Evolutionary conservation across 352 stramenopile genomes (phyloP).

Genomic region (Phytophthora pistaciae): DNA sequence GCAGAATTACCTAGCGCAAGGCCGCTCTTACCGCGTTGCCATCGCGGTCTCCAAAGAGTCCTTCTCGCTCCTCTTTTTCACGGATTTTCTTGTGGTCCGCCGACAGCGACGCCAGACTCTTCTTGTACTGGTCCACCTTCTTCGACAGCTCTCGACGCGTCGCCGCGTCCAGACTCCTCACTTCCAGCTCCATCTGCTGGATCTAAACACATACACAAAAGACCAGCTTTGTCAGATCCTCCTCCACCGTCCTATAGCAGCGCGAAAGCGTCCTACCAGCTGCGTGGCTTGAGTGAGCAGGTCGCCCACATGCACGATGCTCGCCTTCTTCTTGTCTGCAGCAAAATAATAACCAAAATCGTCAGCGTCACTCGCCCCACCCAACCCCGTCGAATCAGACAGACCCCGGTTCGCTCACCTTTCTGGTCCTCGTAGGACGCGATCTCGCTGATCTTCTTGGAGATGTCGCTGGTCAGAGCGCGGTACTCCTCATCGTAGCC

Average conservation of each 20-base stretch:
- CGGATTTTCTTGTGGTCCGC: slow-evolving; percentile 85
- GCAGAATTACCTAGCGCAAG: neutral
- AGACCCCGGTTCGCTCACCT: slow-evolving; percentile 38
- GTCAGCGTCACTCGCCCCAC: neutral
- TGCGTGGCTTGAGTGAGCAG: slow-evolving; percentile 86
- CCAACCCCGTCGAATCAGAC: neutral
- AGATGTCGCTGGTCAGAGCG: slow-evolving; percentile 86
- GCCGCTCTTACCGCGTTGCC: slow-evolving; percentile 55
- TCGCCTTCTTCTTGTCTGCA: slow-evolving; percentile 89
- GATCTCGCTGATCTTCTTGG: slow-evolving; percentile 90
- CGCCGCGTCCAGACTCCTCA: slow-evolving; percentile 80
- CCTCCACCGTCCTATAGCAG: neutral
- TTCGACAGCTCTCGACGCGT: slow-evolving; percentile 89
- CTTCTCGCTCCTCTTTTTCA: slow-evolving; percentile 86
- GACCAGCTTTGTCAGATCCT: neutral
- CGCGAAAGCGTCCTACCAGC: slow-evolving; percentile 49
- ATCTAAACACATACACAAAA: slow-evolving; percentile 51
- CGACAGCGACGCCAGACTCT: slow-evolving; percentile 84
- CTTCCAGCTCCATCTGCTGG: slow-evolving; percentile 91
- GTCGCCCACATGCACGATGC: slow-evolving; percentile 82
- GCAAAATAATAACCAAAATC: slow-evolving; percentile 2
- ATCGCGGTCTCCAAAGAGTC: slow-evolving; percentile 85
- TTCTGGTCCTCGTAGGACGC: slow-evolving; percentile 86
- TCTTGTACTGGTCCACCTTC: slow-evolving; percentile 92
- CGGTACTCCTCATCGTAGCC: slow-evolving; percentile 92